phyloP scores from a whole-genome alignment of 2,329 filamentous ascomycete genomes.

The Graphiopsis chlorocephala region DNA sequence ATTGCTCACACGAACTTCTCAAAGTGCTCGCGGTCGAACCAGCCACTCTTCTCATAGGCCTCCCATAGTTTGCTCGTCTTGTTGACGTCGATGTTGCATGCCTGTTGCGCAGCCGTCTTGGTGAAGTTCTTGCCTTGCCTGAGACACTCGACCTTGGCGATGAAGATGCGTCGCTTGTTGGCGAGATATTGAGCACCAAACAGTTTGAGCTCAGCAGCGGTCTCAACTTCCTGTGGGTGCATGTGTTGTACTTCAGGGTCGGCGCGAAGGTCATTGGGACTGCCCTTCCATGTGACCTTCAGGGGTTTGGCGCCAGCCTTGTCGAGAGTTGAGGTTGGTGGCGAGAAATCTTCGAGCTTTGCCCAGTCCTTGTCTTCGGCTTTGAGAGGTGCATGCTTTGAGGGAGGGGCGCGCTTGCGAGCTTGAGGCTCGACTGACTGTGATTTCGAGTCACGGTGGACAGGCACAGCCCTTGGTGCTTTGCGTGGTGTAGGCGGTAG shows the following conservation, averaged over 20 bases:
- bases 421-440: conserved; percentile 15
- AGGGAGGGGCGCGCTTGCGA: conserved; percentile 16
- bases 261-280: conserved; percentile 58
- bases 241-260: conserved; percentile 70
- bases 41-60: conserved; percentile 66
- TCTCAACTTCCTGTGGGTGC: conserved; percentile 71
- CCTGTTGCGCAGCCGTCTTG: conserved; percentile 93
- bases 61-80: conserved; percentile 92
- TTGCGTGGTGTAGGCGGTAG: conserved; percentile 7
- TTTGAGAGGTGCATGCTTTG: conserved; percentile 17
- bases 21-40: conserved; percentile 32
- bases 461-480: neutral
- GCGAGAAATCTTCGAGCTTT: conserved; percentile 28
- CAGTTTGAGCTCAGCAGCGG: conserved; percentile 77
- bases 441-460: conserved; percentile 11
- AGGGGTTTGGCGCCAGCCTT: conserved; percentile 17
- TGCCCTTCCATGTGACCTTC: conserved; percentile 17
- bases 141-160: conserved; percentile 66
- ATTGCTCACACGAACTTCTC: conserved; percentile 18
- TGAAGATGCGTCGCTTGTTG: conserved; percentile 89
- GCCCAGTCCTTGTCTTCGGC: conserved; percentile 27
- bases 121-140: conserved; percentile 77
- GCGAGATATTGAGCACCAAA: conserved; percentile 86
- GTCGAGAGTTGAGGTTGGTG: conserved; percentile 26
- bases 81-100: conserved; percentile 98